phyloP scores from a whole-genome alignment of 2,329 filamentous ascomycete genomes.

The Emericellopsis cladophorae region DNA sequence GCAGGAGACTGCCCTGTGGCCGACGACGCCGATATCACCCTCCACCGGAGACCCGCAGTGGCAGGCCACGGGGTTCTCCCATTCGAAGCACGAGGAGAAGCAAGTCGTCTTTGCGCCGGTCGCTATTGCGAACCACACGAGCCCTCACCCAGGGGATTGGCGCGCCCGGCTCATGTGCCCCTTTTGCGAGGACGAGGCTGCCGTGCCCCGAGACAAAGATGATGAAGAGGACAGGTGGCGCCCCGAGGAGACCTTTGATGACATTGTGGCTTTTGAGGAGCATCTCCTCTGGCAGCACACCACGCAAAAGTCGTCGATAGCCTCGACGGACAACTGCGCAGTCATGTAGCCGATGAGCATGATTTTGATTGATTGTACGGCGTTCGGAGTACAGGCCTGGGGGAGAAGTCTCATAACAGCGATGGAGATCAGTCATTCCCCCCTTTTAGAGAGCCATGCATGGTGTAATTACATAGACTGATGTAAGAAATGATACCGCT shows the following conservation, averaged over 20 bases:
- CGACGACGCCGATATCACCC: constrained; percentile 8
- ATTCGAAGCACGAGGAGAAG: constrained; percentile 30
- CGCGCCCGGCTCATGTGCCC: constrained; percentile 38
- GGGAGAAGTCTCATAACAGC: not conserved
- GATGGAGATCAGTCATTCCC: constrained; percentile 1
- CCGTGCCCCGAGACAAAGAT: constrained; percentile 26
- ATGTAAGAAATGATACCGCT: constrained; percentile 3
- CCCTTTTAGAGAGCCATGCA: not conserved
- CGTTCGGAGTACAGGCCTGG: not conserved
- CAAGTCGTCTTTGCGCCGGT: constrained; percentile 42
- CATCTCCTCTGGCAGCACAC: constrained; percentile 47
- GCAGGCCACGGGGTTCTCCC: constrained; percentile 34
- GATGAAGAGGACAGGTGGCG: constrained; percentile 36
- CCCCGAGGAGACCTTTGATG: constrained; percentile 37
- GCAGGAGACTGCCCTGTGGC: constrained; percentile 11
- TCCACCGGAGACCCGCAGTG: constrained; percentile 19
- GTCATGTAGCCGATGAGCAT: constrained; percentile 25
- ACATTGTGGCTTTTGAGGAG: constrained; percentile 33
- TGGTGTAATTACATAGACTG: constrained; percentile 4
- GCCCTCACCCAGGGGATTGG: constrained; percentile 37
- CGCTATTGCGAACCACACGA: constrained; percentile 44
- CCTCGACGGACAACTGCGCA: constrained; percentile 24
- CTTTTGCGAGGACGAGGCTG: constrained; percentile 41
- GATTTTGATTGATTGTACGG: not conserved
- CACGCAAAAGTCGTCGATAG: constrained; percentile 6